Conservation (phyloP, 2,329 filamentous ascomycete species). For the Phialophora expanda region DNA sequence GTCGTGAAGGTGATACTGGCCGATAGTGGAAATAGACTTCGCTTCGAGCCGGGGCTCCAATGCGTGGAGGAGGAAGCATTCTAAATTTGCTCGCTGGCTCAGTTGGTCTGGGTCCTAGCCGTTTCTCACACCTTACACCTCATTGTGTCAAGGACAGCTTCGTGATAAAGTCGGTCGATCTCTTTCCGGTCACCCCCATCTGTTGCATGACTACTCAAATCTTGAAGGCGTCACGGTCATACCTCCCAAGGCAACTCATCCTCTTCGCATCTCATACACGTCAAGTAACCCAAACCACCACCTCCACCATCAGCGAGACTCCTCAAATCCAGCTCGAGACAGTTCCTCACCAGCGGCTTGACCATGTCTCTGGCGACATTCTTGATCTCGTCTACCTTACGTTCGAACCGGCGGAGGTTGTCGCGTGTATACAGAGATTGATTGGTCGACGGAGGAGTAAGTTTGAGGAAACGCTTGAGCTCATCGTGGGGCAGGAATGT, state of each 20-base stretch:
- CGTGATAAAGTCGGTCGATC: background rate
- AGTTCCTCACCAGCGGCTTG: conserved; percentile 82
- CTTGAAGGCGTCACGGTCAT: conserved; percentile 1
- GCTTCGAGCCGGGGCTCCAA: background rate
- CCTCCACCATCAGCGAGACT: conserved; percentile 49
- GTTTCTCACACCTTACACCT: background rate
- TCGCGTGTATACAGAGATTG: conserved; percentile 75
- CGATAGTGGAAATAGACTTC: background rate
- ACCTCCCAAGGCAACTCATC: conserved; percentile 67
- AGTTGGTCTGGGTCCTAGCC: background rate
- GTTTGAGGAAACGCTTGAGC: conserved; percentile 85
- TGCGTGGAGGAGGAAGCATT: background rate
- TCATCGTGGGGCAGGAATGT: conserved; percentile 83
- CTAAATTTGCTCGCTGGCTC: background rate
- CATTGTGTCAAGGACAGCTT: background rate
- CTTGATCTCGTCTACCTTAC: conserved; percentile 87
- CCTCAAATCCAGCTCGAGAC: conserved; percentile 77
- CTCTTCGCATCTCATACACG: conserved; percentile 67
- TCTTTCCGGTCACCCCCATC: background rate
- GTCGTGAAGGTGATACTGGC: background rate
- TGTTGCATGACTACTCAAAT: background rate
- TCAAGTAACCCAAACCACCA: conserved; percentile 64
- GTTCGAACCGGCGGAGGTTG: conserved; percentile 83
- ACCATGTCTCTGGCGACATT: conserved; percentile 80
- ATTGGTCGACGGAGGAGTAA: conserved; percentile 61